phyloP scores from a whole-genome alignment of 225 moss, liverwort and hornwort species.

The Marchantia paleacea region DNA sequence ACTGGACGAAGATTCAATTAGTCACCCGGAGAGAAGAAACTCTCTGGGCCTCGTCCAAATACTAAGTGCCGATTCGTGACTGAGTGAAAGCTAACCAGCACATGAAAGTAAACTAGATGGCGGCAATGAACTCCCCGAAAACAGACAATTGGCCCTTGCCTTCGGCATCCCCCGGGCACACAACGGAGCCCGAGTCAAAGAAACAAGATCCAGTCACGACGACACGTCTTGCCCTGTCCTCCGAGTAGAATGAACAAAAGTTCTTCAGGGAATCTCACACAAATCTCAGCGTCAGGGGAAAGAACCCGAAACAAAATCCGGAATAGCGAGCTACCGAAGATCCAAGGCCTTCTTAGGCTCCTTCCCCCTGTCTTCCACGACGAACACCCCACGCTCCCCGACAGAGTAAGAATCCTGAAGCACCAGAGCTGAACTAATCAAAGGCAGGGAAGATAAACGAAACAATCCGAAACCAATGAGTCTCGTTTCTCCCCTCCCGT shows the following conservation, averaged over 20 bases:
- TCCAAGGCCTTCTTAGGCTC: background rate
- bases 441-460: background rate
- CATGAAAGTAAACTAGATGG: background rate
- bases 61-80: background rate
- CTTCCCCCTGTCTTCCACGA: background rate
- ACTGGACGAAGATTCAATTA: background rate
- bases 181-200: no score
- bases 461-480: background rate
- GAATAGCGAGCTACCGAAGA: background rate
- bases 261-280: background rate
- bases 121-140: background rate
- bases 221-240: background rate
- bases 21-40: background rate
- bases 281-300: background rate
- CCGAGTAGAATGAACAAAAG: background rate
- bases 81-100: background rate
- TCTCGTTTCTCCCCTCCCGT: background rate
- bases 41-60: background rate
- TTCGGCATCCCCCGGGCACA: background rate
- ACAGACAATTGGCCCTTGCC: background rate
- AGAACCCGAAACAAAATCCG: background rate
- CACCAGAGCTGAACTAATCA: background rate
- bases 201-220: no score
- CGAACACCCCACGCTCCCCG: background rate
- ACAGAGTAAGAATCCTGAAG: background rate